Percentiles rank a stretch among this genome's conserved stretches.
phyloP scores from a whole-genome alignment of 192 early-diverging fungal species.

The Coemansia sp. region DNA sequence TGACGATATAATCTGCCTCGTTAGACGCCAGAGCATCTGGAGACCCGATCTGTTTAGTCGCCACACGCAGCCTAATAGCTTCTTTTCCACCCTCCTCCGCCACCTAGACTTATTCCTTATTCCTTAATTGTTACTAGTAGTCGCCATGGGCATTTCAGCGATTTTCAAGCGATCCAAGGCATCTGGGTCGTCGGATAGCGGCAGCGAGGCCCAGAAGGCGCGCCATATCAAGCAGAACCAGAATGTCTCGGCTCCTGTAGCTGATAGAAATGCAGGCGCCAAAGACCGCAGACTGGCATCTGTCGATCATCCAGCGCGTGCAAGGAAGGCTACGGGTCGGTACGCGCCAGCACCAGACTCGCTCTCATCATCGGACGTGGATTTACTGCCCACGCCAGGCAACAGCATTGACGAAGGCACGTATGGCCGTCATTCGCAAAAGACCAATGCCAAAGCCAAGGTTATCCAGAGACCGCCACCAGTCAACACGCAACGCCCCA shows the following conservation, averaged over 20 bases:
- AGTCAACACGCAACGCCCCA: neutral
- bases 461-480: neutral
- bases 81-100: neutral
- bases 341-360: neutral
- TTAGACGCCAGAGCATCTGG: neutral
- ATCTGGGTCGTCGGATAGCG: neutral
- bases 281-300: neutral
- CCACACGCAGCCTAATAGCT: neutral
- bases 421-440: neutral
- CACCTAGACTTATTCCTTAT: neutral
- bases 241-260: neutral
- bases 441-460: neutral
- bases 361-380: conserved; percentile 13
- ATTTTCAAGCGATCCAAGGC: conserved; percentile 51
- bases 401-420: conserved; percentile 25
- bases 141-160: conserved; percentile 48
- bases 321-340: neutral
- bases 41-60: neutral
- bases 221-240: conserved; percentile 27
- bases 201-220: conserved; percentile 6
- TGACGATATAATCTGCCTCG: conserved; percentile 1
- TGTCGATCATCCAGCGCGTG: neutral
- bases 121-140: conserved; percentile 1
- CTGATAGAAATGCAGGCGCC: neutral
- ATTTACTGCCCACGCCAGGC: conserved; percentile 30